Evolutionary conservation across 1,139 yeast species (phyloP), one percentile per base, ranked within the genome.

Genomic region (Lodderomyces beijingensis): DNA sequence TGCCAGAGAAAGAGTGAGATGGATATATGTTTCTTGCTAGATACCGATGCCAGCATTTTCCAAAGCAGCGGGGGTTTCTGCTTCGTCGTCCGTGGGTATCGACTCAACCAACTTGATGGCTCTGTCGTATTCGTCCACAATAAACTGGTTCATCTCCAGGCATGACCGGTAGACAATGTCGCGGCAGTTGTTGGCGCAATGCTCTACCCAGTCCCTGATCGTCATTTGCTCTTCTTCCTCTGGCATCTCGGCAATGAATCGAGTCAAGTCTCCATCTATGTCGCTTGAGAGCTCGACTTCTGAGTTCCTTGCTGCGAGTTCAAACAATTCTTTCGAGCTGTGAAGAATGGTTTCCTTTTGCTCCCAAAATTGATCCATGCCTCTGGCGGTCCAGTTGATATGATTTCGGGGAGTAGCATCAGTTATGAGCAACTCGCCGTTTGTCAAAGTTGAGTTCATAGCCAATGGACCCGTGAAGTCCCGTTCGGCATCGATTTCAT

Each of bases 241-340:
- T 0, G 93, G 89, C 74, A 84, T 77, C 30, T 76, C 77, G 1
- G 78, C 69, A 2, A 81, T 74, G 46, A 82, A 82, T 34, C 66
- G 65, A 0, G 84, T 74, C 16, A 82, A 54, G 26, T 71, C 71
- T 1, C 89, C 87, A 40, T 79, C 84, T 21, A 62, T 51, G 47
- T 82, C 93, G 41, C 78, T 73, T 33, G 62, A 59, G 10, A 76
- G 53, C 25, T 60, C 63, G 38, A 55, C 52, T 9, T 51, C 42
- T 1, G 51, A 38, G 4, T 46, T 47, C n/a, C n/a, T n/a, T n/a
- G n/a, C n/a, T 11, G 58, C 46, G 9, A 60, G 42, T 23, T 56
- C 35, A 32, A 44, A 49, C 2, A 66, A 48, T 33, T 58, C 65
- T 4, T 51, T 49, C 5, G 62, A 51, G 2, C 76, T 65, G 2